Evolutionary conservation across 2,329 filamentous ascomycete species (phyloP), one percentile per base, ranked within the genome.

Genomic region (Alternaria infectoria): DNA sequence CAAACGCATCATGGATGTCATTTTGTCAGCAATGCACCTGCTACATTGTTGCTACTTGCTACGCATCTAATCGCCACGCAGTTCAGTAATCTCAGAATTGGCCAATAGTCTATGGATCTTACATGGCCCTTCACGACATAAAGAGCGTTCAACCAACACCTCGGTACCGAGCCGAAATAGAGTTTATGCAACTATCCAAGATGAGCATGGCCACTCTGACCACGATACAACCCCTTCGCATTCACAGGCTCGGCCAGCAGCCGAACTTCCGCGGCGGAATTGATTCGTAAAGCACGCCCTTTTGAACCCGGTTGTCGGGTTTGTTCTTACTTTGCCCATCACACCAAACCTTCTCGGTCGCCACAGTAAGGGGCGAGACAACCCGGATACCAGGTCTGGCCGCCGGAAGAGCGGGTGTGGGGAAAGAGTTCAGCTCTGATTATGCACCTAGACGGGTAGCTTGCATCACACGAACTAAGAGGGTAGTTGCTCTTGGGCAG

Each of bases 291-390:
- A 65, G 59, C 66, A 60, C 63, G 59, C 64, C 68, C 64, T 51
- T 51, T 40, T 51, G 30, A 58, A 75, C 74, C 76, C 64, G 76
- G 75, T 77, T 73, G 54, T 62, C 71, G 77, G 77, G 74, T 65
- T 51, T 57, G 36, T 59, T 68, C 65, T 60, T 67, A 67, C 67
- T 69, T 40, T 63, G n/a, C 59, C 54, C 47, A 70, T 75, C 67
- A 62, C 61, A 75, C 72, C 46, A 62, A 47, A 40, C 30, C 57
- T 68, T 62, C 67, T 45, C 57, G 61, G 62, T 71, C 65, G 66
- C 69, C 61, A 65, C 65, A 73, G 69, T 72, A 74, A 77, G 73
- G 36, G 70, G 73, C 66, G 58, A 54, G 45, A 57, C 36, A 45
- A 65, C 65, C 74, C 76, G 67, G 65, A 54, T 69, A 77, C 72